phyloP scores from a whole-genome alignment of 371 early-diverging fungal genomes.

The Mucor lusitanicus region DNA sequence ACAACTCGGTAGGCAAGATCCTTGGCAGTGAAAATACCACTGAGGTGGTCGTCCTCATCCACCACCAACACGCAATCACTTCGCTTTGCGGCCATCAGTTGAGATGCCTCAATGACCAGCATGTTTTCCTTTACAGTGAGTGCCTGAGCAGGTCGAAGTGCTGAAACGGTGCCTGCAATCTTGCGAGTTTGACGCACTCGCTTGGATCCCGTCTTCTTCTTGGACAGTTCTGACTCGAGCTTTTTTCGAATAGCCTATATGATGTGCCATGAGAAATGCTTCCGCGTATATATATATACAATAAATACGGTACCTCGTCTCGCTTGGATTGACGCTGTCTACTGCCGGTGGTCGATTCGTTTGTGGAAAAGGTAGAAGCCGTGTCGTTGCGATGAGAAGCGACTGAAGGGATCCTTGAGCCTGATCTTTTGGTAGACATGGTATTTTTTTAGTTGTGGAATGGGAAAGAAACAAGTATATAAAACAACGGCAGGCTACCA shows the following conservation, averaged over 20 bases:
- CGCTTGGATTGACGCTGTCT: slow-evolving; percentile 47
- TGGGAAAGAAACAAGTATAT: not conserved
- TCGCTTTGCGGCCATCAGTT: slow-evolving; percentile 96
- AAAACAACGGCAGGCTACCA: too few relatives aligned
- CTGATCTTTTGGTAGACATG: slow-evolving; percentile 14
- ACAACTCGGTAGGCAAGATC: slow-evolving; percentile 47
- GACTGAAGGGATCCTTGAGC: slow-evolving; percentile 37
- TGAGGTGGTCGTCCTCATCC: slow-evolving; percentile 86
- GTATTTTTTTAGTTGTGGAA: not conserved
- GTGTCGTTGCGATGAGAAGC: slow-evolving; percentile 30
- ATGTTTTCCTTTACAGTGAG: slow-evolving; percentile 90
- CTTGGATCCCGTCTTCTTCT: slow-evolving; percentile 49
- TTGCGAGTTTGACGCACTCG: slow-evolving; percentile 48
- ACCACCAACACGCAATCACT: slow-evolving; percentile 92
- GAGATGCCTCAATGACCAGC: slow-evolving; percentile 91
- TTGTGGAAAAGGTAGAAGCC: slow-evolving; percentile 18
- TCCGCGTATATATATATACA: not conserved
- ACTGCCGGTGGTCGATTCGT: slow-evolving; percentile 23
- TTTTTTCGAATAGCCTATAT: slow-evolving; percentile 74
- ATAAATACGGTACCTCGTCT: slow-evolving; percentile 35
- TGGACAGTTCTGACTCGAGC: slow-evolving; percentile 72
- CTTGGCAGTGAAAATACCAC: slow-evolving; percentile 89
- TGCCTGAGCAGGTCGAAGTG: slow-evolving; percentile 87
- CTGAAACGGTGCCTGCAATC: slow-evolving; percentile 85
- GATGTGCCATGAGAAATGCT: too few relatives aligned